These are phyloP conservation scores for Grammothele lineata DNA, from an alignment of 768 basidiomycete species.

Conservation along the genomic window DNA sequence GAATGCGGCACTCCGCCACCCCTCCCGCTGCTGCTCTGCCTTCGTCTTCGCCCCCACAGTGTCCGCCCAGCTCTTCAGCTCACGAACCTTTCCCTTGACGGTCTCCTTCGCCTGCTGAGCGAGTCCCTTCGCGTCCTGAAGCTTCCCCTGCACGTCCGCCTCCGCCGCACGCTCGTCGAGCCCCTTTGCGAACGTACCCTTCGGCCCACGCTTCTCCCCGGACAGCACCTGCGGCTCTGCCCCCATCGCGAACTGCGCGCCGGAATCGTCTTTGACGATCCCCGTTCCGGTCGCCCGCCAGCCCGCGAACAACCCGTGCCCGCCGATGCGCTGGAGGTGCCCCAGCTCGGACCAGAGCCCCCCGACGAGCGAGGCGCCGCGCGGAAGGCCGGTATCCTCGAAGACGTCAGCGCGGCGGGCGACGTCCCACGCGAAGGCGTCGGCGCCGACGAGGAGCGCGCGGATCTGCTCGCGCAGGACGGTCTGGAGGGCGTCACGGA, in stretches of 20 bases:
- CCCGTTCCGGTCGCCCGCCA: conserved; percentile 63
- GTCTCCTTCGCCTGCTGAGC: conserved; percentile 23
- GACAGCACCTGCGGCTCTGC: conserved; percentile 70
- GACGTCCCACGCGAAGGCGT: conserved; percentile 57
- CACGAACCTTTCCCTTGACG: conserved; percentile 23
- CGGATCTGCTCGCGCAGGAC: conserved; percentile 54
- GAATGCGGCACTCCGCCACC: conserved; percentile 36
- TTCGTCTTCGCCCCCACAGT: conserved; percentile 28
- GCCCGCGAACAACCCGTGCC: conserved; percentile 34
- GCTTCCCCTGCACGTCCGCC: conserved; percentile 14
- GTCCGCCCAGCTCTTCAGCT: conserved; percentile 30
- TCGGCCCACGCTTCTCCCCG: conserved; percentile 64
- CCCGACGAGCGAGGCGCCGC: conserved; percentile 46
- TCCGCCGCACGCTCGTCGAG: conserved; percentile 30
- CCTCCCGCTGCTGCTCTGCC: conserved; percentile 27
- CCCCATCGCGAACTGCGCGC: conserved; percentile 55
- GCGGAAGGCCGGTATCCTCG: conserved; percentile 53
- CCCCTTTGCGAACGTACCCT: conserved; percentile 47
- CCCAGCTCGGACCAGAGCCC: conserved; percentile 72
- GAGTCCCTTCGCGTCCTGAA: conserved; percentile 19
- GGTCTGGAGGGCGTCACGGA: conserved; percentile 58
- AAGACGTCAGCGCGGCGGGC: conserved; percentile 58
- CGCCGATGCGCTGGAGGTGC: conserved; percentile 37
- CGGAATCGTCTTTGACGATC: conserved; percentile 48
- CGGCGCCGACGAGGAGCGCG: conserved; percentile 46